These are phyloP conservation scores for Venturia pyrina DNA, from an alignment of 2,329 filamentous ascomycete genomes.

Conservation along the genomic window DNA sequence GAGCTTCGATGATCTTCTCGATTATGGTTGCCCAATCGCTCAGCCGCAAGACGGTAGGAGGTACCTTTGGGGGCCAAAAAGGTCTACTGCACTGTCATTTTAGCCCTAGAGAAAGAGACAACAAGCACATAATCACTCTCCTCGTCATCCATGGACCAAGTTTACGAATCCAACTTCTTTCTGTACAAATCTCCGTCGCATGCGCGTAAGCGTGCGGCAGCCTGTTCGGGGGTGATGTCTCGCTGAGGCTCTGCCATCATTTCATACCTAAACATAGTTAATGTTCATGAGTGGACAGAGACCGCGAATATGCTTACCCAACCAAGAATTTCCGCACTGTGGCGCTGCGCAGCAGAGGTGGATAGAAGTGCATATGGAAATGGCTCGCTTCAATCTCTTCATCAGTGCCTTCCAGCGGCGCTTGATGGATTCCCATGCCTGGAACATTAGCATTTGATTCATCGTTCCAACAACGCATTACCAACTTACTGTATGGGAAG, in stretches of 20 bases:
- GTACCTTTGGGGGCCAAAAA: too few relatives aligned
- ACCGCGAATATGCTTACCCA: slow-evolving; percentile 39
- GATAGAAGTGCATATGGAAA: slow-evolving; percentile 97
- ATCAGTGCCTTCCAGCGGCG: slow-evolving; percentile 68
- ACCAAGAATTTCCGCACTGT: slow-evolving; percentile 95
- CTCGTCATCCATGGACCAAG: background rate
- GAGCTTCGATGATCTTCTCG: background rate
- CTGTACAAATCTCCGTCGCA: slow-evolving; percentile 80
- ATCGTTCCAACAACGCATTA: background rate
- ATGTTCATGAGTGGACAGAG: background rate
- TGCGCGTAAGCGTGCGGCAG: slow-evolving; percentile 62
- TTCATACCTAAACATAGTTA: slow-evolving; percentile 51
- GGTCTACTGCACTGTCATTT: background rate
- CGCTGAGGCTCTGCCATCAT: slow-evolving; percentile 95
- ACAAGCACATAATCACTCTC: background rate
- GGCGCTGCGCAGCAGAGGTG: slow-evolving; percentile 80
- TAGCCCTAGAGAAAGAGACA: background rate
- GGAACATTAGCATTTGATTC: background rate
- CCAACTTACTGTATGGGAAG: slow-evolving; percentile 75
- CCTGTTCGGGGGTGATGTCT: slow-evolving; percentile 96
- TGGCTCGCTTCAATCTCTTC: slow-evolving; percentile 83
- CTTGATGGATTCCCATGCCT: slow-evolving; percentile 93
- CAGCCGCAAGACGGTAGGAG: background rate
- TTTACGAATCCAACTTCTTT: slow-evolving; percentile 39
- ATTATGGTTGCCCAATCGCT: background rate